phyloP scores from a whole-genome alignment of 768 basidiomycete species.

The Boletellus ananas region DNA sequence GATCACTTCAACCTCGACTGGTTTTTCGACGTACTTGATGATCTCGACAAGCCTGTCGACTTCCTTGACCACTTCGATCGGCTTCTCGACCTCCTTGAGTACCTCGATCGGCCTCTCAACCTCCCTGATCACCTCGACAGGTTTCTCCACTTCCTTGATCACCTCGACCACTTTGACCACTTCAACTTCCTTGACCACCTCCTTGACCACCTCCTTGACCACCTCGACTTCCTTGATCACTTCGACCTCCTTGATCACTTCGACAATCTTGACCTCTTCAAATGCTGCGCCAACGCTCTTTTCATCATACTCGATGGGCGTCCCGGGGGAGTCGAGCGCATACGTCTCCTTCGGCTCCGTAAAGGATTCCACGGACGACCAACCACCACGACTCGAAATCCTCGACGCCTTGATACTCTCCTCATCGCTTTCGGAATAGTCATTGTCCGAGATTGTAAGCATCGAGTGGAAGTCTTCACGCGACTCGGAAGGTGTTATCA shows the following conservation, averaged over 20 bases:
- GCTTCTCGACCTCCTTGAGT: slow-evolving; percentile 19
- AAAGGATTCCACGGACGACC: slow-evolving; percentile 25
- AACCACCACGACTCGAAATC: slow-evolving; percentile 32
- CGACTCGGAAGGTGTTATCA: slow-evolving; percentile 65
- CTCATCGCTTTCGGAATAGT: slow-evolving; percentile 55
- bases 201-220: slow-evolving; percentile 20
- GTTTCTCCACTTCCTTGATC: slow-evolving; percentile 17
- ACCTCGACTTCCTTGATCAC: slow-evolving; percentile 27
- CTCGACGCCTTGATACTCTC: slow-evolving; percentile 74
- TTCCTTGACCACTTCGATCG: slow-evolving; percentile 22
- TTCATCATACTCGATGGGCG: slow-evolving; percentile 50
- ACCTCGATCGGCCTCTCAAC: slow-evolving; percentile 26
- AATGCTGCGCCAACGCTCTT: slow-evolving; percentile 34
- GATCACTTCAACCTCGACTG: slow-evolving; percentile 25
- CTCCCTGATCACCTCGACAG: slow-evolving; percentile 17
- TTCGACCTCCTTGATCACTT: slow-evolving; percentile 30
- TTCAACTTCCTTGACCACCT: slow-evolving; percentile 35
- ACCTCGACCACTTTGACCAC: slow-evolving; percentile 33
- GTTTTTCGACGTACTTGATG: slow-evolving; percentile 29
- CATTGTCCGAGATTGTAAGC: slow-evolving; percentile 66
- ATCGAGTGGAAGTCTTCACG: slow-evolving; percentile 75
- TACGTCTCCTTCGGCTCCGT: slow-evolving; percentile 10
- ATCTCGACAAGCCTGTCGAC: slow-evolving; percentile 34
- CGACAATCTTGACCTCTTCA: slow-evolving; percentile 31
- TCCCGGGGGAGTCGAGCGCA: slow-evolving; percentile 1